Conservation (phyloP, 1,139 yeast species). For the Candida gigantensis region DNA sequence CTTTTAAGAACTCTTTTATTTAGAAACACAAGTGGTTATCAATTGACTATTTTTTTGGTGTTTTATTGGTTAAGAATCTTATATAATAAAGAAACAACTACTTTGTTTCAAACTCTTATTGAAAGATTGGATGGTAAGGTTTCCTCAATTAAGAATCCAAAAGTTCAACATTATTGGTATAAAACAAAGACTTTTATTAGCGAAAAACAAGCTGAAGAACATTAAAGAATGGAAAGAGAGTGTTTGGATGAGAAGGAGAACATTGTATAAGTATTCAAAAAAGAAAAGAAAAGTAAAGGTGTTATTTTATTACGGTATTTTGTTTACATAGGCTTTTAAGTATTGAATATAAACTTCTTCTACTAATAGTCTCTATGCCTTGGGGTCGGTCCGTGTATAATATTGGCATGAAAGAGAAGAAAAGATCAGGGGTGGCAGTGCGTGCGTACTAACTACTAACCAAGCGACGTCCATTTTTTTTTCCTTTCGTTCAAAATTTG, state of each 20-base stretch:
- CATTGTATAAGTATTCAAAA: neutral
- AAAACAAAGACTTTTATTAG: slow-evolving; percentile 41
- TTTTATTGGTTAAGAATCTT: slow-evolving; percentile 73
- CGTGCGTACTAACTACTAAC: too few relatives aligned
- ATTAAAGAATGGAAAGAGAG: neutral
- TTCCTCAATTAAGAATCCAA: slow-evolving; percentile 43
- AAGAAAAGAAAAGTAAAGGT: too few relatives aligned
- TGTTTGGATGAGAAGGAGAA: neutral
- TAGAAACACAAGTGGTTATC: slow-evolving; percentile 69
- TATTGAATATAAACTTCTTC: too few relatives aligned
- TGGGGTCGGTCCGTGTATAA: too few relatives aligned
- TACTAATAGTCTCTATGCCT: too few relatives aligned
- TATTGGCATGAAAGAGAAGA: too few relatives aligned
- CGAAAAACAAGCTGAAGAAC: slow-evolving; percentile 25
- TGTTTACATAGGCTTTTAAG: too few relatives aligned
- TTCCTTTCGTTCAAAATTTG: neutral
- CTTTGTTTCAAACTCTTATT: slow-evolving; percentile 42
- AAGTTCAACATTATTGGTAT: slow-evolving; percentile 47
- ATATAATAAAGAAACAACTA: slow-evolving; percentile 51
- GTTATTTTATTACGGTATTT: too few relatives aligned
- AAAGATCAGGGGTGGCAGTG: too few relatives aligned
- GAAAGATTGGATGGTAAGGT: slow-evolving; percentile 46
- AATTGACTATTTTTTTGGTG: slow-evolving; percentile 53
- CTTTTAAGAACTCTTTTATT: slow-evolving; percentile 59
- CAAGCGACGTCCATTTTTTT: neutral